phyloP scores from a whole-genome alignment of 768 basidiomycete species.

The Boletales sp. region DNA sequence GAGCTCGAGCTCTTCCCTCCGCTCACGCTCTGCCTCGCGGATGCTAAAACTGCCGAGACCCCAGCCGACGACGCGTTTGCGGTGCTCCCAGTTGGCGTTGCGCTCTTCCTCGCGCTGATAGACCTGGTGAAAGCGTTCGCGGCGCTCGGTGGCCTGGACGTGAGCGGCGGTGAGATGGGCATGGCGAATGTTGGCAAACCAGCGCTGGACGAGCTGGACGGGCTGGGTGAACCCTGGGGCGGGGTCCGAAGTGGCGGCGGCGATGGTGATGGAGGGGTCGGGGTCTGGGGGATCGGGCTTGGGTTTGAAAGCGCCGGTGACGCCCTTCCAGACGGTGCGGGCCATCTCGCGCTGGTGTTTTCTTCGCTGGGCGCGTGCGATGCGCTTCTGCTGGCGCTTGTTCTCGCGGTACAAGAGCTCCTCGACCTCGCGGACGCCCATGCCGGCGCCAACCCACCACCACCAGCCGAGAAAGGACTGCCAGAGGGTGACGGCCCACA shows the following conservation, averaged over 20 bases:
- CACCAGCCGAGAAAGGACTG: slow-evolving; percentile 97
- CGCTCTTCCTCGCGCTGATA: slow-evolving; percentile 38
- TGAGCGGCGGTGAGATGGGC: slow-evolving; percentile 70
- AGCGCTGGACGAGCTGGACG: slow-evolving; percentile 41
- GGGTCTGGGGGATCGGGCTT: neutral
- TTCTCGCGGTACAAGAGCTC: slow-evolving; percentile 53
- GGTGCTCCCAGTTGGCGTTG: slow-evolving; percentile 22
- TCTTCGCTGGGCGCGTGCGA: slow-evolving; percentile 44
- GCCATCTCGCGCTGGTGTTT: slow-evolving; percentile 51
- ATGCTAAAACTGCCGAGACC: slow-evolving; percentile 69
- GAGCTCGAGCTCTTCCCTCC: slow-evolving; percentile 14
- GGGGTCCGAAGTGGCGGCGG: neutral
- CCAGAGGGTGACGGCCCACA: slow-evolving; percentile 94
- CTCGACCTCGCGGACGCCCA: slow-evolving; percentile 71
- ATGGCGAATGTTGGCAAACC: slow-evolving; percentile 60
- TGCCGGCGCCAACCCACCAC: slow-evolving; percentile 98
- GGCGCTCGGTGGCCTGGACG: slow-evolving; percentile 66
- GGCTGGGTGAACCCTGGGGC: slow-evolving; percentile 5
- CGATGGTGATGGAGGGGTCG: slow-evolving; percentile 3
- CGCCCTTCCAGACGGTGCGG: slow-evolving; percentile 54
- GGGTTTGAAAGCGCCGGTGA: slow-evolving; percentile 47
- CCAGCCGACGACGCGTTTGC: slow-evolving; percentile 51
- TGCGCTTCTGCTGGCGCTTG: slow-evolving; percentile 49
- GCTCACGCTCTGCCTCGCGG: slow-evolving; percentile 33
- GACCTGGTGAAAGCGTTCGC: slow-evolving; percentile 61